Conservation (phyloP, 164 flowering plant species). For the Saururus chinensis region DNA sequence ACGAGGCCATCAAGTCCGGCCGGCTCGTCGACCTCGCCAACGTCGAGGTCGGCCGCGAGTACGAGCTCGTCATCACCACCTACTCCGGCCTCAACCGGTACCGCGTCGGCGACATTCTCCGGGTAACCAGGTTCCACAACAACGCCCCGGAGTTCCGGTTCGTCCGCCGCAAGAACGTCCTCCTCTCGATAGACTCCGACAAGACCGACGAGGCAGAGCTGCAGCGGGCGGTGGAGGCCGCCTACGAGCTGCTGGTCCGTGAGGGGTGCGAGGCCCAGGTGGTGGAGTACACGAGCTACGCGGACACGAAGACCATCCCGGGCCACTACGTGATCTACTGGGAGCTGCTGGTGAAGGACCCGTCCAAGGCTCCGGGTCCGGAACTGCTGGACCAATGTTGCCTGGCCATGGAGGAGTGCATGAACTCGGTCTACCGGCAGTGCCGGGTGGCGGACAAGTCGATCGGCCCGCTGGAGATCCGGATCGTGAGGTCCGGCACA, state of each 20-base stretch:
- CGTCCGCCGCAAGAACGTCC: conserved; percentile 29
- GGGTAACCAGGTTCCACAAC: conserved; percentile 33
- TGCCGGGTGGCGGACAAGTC: conserved; percentile 27
- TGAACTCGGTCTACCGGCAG: conserved; percentile 31
- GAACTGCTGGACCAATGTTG: conserved; percentile 22
- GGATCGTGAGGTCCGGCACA: conserved; percentile 32
- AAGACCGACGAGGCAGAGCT: conserved; percentile 37
- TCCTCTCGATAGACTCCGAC: conserved; percentile 36
- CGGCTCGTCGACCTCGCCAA: conserved; percentile 24
- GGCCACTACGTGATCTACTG: conserved; percentile 38
- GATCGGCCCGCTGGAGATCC: conserved; percentile 33
- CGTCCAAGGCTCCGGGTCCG: conserved; percentile 6
- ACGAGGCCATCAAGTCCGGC: conserved; percentile 1
- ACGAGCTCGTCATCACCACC: conserved; percentile 36
- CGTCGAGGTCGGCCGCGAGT: conserved; percentile 28
- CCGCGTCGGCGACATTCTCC: conserved; percentile 38
- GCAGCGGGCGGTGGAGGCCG: conserved; percentile 28
- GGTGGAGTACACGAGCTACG: conserved; percentile 34
- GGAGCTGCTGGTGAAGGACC: conserved; percentile 23
- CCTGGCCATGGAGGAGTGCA: conserved; percentile 24
- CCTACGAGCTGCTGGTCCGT: conserved; percentile 12
- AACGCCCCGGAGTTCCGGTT: conserved; percentile 36
- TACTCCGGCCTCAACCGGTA: conserved; percentile 33
- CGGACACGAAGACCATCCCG: conserved; percentile 26
- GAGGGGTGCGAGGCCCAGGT: conserved; percentile 15